Evolutionary conservation across 345 rosid species (phyloP).

Genomic region (Salix brachista): DNA sequence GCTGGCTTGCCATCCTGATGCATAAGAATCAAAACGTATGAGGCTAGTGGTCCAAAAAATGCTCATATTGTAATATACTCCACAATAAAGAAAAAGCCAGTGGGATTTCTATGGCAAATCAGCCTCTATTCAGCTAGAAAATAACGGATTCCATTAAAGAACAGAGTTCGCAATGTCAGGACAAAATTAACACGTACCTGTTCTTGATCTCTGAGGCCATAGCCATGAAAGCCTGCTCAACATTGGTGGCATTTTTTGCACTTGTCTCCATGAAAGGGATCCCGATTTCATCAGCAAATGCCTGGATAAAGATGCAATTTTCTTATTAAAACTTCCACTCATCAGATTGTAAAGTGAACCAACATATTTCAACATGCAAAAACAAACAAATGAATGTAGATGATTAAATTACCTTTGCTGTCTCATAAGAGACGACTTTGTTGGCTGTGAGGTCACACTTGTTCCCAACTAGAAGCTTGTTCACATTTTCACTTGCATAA

Average conservation of each 20-base stretch:
- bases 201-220: conserved; percentile 74
- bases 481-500: conserved; percentile 71
- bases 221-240: conserved; percentile 78
- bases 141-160: not conserved
- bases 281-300: conserved; percentile 76
- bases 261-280: conserved; percentile 79
- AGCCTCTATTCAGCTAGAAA: not conserved
- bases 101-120: not conserved
- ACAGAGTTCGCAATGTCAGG: not conserved
- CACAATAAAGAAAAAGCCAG: not conserved
- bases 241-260: conserved; percentile 70
- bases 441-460: conserved; percentile 70
- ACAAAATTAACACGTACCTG: conserved; percentile 27
- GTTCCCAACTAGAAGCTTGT: conserved; percentile 77
- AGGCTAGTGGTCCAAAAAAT: not conserved
- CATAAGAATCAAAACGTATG: not conserved
- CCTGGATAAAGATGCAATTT: conserved; percentile 27
- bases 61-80: not conserved
- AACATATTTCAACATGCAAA: not conserved
- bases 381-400: not conserved
- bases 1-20: conserved; percentile 78
- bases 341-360: not conserved
- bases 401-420: conserved; percentile 52
- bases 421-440: conserved; percentile 62
- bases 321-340: not conserved